A percentile compares a stretch with the other conserved stretches of the same genome.
phyloP scores from a whole-genome alignment of 2,329 filamentous ascomycete species.

The Botrytis byssoidea region DNA sequence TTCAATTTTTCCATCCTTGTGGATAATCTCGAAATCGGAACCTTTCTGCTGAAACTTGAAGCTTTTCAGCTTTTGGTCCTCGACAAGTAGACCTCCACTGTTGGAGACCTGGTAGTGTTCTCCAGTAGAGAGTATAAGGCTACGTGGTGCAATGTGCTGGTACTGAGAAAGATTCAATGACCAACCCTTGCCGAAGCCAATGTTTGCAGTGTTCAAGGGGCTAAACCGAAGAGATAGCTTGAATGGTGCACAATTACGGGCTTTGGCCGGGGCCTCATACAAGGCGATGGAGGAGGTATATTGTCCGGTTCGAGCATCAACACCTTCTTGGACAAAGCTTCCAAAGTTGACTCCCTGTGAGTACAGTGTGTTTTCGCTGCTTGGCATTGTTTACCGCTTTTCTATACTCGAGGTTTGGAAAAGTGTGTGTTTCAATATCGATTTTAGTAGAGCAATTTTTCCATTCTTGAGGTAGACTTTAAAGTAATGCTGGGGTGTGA shows the following conservation, averaged over 20 bases:
- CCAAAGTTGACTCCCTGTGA: neutral
- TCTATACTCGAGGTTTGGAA: neutral
- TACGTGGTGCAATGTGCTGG: slow-evolving; percentile 3
- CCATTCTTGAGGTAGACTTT: too few relatives aligned
- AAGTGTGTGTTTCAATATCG: neutral
- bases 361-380: neutral
- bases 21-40: slow-evolving; percentile 1
- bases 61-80: slow-evolving; percentile 1
- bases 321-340: slow-evolving; percentile 3
- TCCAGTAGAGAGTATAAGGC: neutral
- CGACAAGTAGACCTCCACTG: neutral
- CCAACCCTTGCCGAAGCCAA: slow-evolving; percentile 7
- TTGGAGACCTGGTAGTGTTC: slow-evolving; percentile 2
- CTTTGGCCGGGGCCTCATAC: slow-evolving; percentile 4
- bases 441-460: neutral
- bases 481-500: too few relatives aligned
- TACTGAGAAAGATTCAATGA: slow-evolving; percentile 4
- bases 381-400: neutral
- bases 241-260: neutral
- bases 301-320: neutral
- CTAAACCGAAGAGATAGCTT: slow-evolving; percentile 6
- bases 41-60: slow-evolving; percentile 7
- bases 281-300: neutral
- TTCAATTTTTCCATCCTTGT: slow-evolving; percentile 9
- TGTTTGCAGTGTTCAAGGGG: neutral